These are phyloP conservation scores for Chlamydomonas schloesseri DNA, from an alignment of 139 green algal genomes.

Conservation along the genomic window DNA sequence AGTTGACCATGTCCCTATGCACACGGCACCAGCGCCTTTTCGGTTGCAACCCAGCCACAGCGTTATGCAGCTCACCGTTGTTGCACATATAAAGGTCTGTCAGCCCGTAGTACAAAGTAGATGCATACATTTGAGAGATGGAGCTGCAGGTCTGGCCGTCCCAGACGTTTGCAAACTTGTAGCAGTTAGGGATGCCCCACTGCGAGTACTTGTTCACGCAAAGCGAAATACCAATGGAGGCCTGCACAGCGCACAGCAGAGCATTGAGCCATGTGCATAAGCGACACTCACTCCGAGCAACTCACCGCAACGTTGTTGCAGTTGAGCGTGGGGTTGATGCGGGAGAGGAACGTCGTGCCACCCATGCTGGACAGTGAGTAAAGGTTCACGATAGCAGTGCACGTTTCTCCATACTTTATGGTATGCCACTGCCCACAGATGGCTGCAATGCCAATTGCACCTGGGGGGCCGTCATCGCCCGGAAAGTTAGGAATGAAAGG, in stretches of 20 bases:
- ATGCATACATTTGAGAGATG: neutral
- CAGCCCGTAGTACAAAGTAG: neutral
- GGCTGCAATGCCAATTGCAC: no score
- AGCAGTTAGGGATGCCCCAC: neutral
- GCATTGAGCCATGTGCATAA: no score
- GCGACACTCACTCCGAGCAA: no score
- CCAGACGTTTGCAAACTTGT: neutral
- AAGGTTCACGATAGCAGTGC: neutral
- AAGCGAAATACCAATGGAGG: neutral
- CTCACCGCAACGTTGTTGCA: neutral
- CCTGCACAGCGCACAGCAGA: no score
- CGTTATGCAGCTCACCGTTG: no score
- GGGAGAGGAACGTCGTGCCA: neutral
- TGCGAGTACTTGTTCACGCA: conserved; percentile 6
- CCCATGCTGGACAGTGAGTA: neutral
- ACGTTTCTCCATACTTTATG: neutral
- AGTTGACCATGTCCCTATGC: no score
- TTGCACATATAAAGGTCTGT: neutral
- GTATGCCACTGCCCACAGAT: neutral
- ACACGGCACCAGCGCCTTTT: no score
- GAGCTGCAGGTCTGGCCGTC: neutral
- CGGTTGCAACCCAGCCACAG: no score
- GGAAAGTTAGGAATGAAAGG: neutral
- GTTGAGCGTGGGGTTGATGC: neutral
- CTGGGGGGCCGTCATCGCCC: neutral